A percentile compares a stretch with the other conserved stretches of the same genome.
These are phyloP conservation scores for Neolentinus lepideus DNA, from an alignment of 1,284 basidiomycete genomes.

Conservation along the genomic window DNA sequence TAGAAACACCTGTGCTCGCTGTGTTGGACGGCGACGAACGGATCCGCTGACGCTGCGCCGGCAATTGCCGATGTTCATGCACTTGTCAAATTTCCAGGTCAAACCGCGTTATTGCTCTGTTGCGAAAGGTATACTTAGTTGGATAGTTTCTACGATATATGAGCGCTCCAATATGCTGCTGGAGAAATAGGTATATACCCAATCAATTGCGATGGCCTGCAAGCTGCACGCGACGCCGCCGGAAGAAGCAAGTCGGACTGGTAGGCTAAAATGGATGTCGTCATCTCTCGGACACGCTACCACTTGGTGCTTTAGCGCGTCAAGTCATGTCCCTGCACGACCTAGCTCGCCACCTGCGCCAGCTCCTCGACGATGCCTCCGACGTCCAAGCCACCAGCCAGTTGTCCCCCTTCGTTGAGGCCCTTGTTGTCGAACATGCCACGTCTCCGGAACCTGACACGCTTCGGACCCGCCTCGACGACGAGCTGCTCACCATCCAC, in stretches of 20 bases:
- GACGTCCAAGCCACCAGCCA: slow-evolving; percentile 34
- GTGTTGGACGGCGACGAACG: neutral
- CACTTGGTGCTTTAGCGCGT: neutral
- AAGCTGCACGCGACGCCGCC: no score
- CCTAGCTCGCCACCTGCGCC: slow-evolving; percentile 45
- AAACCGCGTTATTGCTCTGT: no score
- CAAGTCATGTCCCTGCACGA: slow-evolving; percentile 28
- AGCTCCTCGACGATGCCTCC: slow-evolving; percentile 39
- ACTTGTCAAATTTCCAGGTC: neutral
- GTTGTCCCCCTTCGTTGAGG: slow-evolving; percentile 41
- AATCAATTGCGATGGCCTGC: no score
- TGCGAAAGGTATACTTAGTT: no score
- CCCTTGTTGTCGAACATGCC: slow-evolving; percentile 41
- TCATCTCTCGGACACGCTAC: neutral
- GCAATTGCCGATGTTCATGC: neutral
- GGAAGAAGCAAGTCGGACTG: neutral
- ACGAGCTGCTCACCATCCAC: slow-evolving; percentile 58
- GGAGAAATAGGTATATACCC: no score
- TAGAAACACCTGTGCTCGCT: neutral
- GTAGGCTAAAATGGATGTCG: neutral
- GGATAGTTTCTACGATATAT: no score
- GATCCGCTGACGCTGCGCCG: neutral
- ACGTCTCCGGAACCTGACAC: slow-evolving; percentile 36
- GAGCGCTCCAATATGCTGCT: no score
- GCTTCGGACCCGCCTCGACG: slow-evolving; percentile 47